Conservation (phyloP, 2,329 filamentous ascomycete species). For the Apiospora hydei region DNA sequence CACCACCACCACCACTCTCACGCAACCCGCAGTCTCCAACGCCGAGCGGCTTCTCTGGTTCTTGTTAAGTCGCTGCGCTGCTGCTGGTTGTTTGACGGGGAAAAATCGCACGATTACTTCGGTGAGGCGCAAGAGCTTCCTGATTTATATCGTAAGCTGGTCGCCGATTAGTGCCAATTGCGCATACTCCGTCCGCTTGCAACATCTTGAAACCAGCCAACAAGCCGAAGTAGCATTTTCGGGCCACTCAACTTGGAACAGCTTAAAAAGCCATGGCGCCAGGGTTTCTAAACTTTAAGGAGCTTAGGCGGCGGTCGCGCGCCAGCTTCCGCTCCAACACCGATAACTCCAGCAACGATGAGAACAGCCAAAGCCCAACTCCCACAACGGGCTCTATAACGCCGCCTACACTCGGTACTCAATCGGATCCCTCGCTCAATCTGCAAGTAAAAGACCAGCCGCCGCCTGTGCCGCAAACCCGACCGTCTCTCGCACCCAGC, state of each 20-base stretch:
- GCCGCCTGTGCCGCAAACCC: conserved; percentile 41
- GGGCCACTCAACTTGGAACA: conserved; percentile 30
- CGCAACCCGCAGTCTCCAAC: conserved; percentile 12
- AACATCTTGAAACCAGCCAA: background rate
- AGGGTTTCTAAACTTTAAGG: conserved; percentile 72
- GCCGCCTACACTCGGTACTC: conserved; percentile 74
- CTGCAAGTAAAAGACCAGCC: conserved; percentile 62
- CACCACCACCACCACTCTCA: background rate
- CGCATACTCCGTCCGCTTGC: conserved; percentile 28
- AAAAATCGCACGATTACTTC: background rate
- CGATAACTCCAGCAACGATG: conserved; percentile 65
- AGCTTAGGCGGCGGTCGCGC: conserved; percentile 78
- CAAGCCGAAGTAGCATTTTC: background rate
- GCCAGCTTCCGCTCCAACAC: conserved; percentile 74
- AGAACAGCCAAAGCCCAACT: conserved; percentile 65
- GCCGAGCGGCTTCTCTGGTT: background rate
- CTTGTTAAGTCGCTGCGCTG: conserved; percentile 12
- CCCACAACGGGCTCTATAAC: conserved; percentile 75
- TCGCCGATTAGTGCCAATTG: background rate
- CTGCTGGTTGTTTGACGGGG: background rate
- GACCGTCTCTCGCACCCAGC: conserved; percentile 48
- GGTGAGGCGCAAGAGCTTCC: background rate
- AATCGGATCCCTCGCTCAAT: conserved; percentile 71
- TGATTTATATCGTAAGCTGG: background rate
- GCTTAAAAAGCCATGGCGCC: conserved; percentile 57